Evolutionary conservation across 495 filamentous ascomycete genomes (phyloP).

Genomic region (Apiosordaria backusii): DNA sequence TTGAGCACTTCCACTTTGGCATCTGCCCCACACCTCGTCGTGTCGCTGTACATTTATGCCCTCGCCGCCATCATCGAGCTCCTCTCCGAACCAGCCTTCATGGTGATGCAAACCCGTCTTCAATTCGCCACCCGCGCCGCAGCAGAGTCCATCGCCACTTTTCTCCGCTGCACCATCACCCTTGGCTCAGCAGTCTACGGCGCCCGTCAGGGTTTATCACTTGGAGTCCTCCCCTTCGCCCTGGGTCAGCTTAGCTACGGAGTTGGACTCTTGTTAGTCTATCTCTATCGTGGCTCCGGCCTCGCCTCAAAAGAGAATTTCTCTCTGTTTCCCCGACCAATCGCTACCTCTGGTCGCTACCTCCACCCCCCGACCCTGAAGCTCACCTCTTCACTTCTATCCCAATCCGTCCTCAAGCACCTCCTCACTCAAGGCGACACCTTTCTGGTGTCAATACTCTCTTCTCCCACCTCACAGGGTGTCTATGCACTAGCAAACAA

Average conservation of each 20-base stretch:
- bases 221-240: slow-evolving; percentile 85
- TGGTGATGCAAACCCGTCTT: slow-evolving; percentile 73
- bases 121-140: slow-evolving; percentile 73
- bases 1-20: slow-evolving; percentile 51
- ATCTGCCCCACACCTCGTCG: slow-evolving; percentile 56
- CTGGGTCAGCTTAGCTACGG: slow-evolving; percentile 81
- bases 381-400: slow-evolving; percentile 71
- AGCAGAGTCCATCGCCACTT: slow-evolving; percentile 75
- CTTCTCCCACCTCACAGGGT: slow-evolving; percentile 77
- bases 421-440: slow-evolving; percentile 91
- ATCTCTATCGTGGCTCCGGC: slow-evolving; percentile 48
- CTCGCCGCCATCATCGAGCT: slow-evolving; percentile 78
- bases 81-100: slow-evolving; percentile 78
- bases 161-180: slow-evolving; percentile 69
- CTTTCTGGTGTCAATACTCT: slow-evolving; percentile 73
- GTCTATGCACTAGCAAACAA: slow-evolving; percentile 90
- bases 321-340: slow-evolving; percentile 47
- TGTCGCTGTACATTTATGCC: slow-evolving; percentile 65
- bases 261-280: slow-evolving; percentile 61
- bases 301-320: slow-evolving; percentile 50
- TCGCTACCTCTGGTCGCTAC: slow-evolving; percentile 31
- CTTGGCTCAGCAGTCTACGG: slow-evolving; percentile 63
- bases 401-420: slow-evolving; percentile 88
- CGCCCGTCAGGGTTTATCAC: slow-evolving; percentile 28
- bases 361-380: slow-evolving; percentile 64